phyloP scores from a whole-genome alignment of 305 asterid species.

The Ilex paraguariensis region DNA sequence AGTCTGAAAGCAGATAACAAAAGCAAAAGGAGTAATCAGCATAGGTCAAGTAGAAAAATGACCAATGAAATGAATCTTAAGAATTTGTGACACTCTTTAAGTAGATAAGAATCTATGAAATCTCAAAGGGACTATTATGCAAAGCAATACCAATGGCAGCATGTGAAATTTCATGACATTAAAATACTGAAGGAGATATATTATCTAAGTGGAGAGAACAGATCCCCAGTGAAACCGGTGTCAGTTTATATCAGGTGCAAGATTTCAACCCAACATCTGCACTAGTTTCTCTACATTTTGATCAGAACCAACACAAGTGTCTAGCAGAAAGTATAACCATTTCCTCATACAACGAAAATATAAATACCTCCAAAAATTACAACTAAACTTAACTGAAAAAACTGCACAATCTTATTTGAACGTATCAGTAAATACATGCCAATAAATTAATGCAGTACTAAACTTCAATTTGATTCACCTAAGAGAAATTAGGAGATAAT shows the following conservation, averaged over 20 bases:
- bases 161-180: not conserved
- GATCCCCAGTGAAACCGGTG: not conserved
- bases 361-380: too few relatives aligned
- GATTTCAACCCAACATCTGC: too few relatives aligned
- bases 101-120: not conserved
- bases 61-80: not conserved
- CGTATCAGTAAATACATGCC: not conserved
- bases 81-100: not conserved
- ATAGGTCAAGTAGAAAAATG: conserved; percentile 3
- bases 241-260: not conserved
- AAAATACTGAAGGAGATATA: not conserved
- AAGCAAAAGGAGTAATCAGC: conserved; percentile 13
- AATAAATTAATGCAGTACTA: conserved; percentile 8
- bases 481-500: conserved; percentile 10
- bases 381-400: too few relatives aligned
- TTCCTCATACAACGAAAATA: too few relatives aligned
- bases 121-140: not conserved
- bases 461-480: not conserved
- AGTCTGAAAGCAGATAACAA: conserved; percentile 52
- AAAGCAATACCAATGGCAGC: not conserved
- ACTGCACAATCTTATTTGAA: too few relatives aligned
- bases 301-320: too few relatives aligned
- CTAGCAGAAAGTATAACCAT: too few relatives aligned
- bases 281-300: too few relatives aligned
- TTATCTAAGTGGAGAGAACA: too few relatives aligned